Conservation (phyloP, 805 yeast species). For the Sugiyamaella marilandica region DNA sequence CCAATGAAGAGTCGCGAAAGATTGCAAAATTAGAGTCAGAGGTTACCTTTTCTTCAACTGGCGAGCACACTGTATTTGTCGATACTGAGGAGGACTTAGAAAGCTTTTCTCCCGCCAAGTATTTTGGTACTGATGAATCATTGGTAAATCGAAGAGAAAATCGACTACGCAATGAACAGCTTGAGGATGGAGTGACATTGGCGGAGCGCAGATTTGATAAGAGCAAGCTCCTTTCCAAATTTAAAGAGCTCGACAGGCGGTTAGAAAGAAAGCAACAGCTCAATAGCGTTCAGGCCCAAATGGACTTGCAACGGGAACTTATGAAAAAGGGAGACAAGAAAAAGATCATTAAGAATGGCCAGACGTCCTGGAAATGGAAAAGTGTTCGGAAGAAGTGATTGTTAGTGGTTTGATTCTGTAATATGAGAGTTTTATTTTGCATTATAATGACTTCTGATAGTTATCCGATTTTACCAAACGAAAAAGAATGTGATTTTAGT, state of each 20-base stretch:
- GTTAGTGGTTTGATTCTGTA: background rate
- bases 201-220: background rate
- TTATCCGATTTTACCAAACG: background rate
- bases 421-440: background rate
- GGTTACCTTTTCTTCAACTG: slow-evolving; percentile 41
- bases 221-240: slow-evolving; percentile 43
- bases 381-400: slow-evolving; percentile 38
- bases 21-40: slow-evolving; percentile 49
- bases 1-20: slow-evolving; percentile 62
- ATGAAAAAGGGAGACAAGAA: slow-evolving; percentile 88
- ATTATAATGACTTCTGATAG: background rate
- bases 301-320: slow-evolving; percentile 76
- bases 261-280: slow-evolving; percentile 68
- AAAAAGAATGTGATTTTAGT: background rate
- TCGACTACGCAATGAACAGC: slow-evolving; percentile 59
- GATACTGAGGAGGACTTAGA: slow-evolving; percentile 54
- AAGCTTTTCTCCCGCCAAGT: slow-evolving; percentile 56
- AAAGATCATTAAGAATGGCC: slow-evolving; percentile 65
- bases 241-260: slow-evolving; percentile 55
- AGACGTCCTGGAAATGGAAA: slow-evolving; percentile 77
- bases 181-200: slow-evolving; percentile 36
- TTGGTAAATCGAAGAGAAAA: slow-evolving; percentile 64
- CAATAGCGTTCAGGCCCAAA: slow-evolving; percentile 59
- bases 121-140: slow-evolving; percentile 65
- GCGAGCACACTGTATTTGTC: slow-evolving; percentile 83